Base-by-base conservation (phyloP, 768 basidiomycete species). In the Lentinula edodes region DNA sequence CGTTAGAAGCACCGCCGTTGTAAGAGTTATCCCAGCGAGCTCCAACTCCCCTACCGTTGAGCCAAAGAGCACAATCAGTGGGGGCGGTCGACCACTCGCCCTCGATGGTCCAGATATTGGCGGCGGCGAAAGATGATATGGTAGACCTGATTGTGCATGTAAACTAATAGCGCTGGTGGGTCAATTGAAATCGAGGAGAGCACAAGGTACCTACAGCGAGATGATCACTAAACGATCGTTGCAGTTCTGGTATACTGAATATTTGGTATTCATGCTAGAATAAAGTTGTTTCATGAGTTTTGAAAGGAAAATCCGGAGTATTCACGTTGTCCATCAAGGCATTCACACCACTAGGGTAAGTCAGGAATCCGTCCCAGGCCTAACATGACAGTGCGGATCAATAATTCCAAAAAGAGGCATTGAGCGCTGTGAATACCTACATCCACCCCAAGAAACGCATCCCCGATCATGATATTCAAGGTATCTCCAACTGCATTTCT, bases 81-180 rank as follows among this genome's bases (percentile, higher is more conserved):
- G 79, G 72, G 0, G 89, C 85, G 20, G 80, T 84, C 15, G 89
- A 88, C 86, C 89, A 94, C 77, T 94, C 92, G 23, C 91, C 90
- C 12, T 87, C 77, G 35, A 91, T 76, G 2, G 89, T 91, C 86
- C 86, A 91, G 36, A 92, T 75, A 64, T 87, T 86, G 9, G 74
- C 71, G 5, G 75, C 62, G 6, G 83, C 77, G 67, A 76, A 89
- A 2, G 71, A 62, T 3, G 76, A 71, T 18, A 88, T 76, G 52
- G 67, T 75, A 32, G 76, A 68, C 12, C 78, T 76, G 59, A 80
- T 75, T 41, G 74, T 75, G 69, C 90, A 91, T 0, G 85, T 83
- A 60, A 78, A 84, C 82, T 80, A 58, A 10, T n/a, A 36, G 18
- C 1, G 43, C 23, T 38, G 38, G 48, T 6, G 60, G 18, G 28